A percentile compares a stretch with the other conserved stretches of the same genome.
Conservation (phyloP, 2,329 filamentous ascomycete species). For the Hirsutella minnesotensis region DNA sequence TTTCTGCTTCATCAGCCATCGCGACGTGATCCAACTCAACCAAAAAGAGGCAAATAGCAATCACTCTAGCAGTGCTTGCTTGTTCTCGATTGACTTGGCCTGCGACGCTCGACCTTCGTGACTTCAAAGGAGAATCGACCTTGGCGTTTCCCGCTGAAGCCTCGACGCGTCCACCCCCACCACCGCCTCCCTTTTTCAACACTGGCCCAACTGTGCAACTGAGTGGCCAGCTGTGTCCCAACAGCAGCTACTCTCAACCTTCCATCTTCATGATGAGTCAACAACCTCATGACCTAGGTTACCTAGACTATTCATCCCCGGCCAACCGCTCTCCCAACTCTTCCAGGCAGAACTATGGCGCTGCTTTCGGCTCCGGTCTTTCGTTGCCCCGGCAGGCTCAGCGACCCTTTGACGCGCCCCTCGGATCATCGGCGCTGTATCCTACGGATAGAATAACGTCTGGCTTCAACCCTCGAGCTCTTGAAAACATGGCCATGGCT, state of each 20-base stretch:
- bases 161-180: background rate
- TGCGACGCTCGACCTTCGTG: too few relatives aligned
- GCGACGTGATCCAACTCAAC: too few relatives aligned
- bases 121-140: too few relatives aligned
- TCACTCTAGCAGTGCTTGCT: too few relatives aligned
- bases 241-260: constrained; percentile 8
- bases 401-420: constrained; percentile 64
- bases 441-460: constrained; percentile 53
- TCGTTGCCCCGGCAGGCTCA: constrained; percentile 43
- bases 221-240: constrained; percentile 12
- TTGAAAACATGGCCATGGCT: constrained; percentile 31
- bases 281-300: constrained; percentile 49
- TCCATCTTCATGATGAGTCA: constrained; percentile 25
- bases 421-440: constrained; percentile 55
- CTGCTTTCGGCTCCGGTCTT: constrained; percentile 38
- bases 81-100: background rate
- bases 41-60: too few relatives aligned
- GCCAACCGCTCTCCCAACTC: constrained; percentile 58
- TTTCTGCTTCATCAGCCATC: too few relatives aligned
- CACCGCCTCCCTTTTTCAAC: constrained; percentile 2
- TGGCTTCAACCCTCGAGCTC: constrained; percentile 46
- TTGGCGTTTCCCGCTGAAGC: background rate
- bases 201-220: constrained; percentile 1
- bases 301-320: constrained; percentile 53
- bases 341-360: constrained; percentile 45